Evolutionary conservation across 2,329 filamentous ascomycete species (phyloP).

Genomic region (Trichoderma asperellum): DNA sequence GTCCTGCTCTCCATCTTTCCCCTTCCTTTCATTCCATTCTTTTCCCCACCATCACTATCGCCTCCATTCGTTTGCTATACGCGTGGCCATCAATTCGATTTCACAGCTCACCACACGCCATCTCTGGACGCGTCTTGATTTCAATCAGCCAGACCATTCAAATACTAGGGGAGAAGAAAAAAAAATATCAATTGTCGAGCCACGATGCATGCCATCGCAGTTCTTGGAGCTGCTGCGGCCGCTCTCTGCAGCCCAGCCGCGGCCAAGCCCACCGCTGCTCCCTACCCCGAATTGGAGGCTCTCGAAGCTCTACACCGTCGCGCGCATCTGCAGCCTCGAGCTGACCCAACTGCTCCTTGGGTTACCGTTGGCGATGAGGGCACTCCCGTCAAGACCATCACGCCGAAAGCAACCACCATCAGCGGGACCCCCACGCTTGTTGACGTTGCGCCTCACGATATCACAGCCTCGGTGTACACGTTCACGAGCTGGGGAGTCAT

Average conservation of each 20-base stretch:
- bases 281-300: slow-evolving; percentile 27
- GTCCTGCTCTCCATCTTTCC: neutral
- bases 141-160: neutral
- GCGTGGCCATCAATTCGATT: neutral
- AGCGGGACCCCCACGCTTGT: slow-evolving; percentile 47
- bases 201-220: slow-evolving; percentile 40
- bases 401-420: slow-evolving; percentile 53
- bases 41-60: neutral
- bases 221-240: slow-evolving; percentile 37
- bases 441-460: slow-evolving; percentile 50
- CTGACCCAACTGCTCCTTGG: slow-evolving; percentile 47
- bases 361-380: slow-evolving; percentile 55
- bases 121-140: neutral
- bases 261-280: slow-evolving; percentile 38
- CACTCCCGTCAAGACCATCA: slow-evolving; percentile 51
- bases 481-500: slow-evolving; percentile 43
- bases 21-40: neutral
- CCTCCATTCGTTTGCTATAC: slow-evolving; percentile 3
- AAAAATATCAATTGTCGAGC: neutral
- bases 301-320: slow-evolving; percentile 30
- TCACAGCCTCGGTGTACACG: slow-evolving; percentile 51
- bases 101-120: neutral
- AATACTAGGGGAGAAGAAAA: neutral
- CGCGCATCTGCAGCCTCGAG: slow-evolving; percentile 18
- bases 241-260: slow-evolving; percentile 36